These are phyloP conservation scores for Eimeria tenella DNA, from an alignment of 169 alveolate species.

Conservation along the genomic window DNA sequence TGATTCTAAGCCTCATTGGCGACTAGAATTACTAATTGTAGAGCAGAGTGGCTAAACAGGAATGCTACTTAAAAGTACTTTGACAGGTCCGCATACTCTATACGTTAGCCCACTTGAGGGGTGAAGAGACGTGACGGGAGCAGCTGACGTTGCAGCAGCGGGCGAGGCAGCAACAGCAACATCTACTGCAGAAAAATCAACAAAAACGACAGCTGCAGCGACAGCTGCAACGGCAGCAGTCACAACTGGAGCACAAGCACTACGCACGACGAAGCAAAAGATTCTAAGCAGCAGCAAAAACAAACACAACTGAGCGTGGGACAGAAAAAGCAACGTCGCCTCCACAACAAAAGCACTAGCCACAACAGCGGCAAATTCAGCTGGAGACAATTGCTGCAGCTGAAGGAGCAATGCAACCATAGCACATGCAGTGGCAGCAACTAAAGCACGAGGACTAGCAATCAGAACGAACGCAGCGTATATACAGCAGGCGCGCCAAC, in stretches of 20 bases:
- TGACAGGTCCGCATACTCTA: too few relatives aligned
- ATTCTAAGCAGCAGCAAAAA: background rate
- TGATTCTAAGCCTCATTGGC: too few relatives aligned
- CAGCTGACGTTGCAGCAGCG: background rate
- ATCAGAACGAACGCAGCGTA: background rate
- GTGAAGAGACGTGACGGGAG: background rate
- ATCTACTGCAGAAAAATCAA: background rate
- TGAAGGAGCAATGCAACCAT: too few relatives aligned
- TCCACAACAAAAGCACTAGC: background rate
- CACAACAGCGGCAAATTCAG: background rate
- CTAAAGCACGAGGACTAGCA: too few relatives aligned
- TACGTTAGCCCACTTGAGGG: too few relatives aligned
- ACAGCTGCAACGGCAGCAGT: background rate
- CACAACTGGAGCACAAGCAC: background rate
- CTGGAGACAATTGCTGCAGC: background rate
- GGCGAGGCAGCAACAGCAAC: background rate
- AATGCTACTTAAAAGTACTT: too few relatives aligned
- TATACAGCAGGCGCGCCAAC: background rate
- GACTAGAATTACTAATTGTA: too few relatives aligned
- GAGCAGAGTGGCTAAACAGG: too few relatives aligned
- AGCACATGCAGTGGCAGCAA: too few relatives aligned
- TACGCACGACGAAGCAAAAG: too few relatives aligned
- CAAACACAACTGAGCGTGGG: background rate
- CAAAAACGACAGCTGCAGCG: background rate
- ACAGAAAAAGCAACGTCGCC: background rate